Percentiles rank a stretch among this genome's conserved stretches.
Conservation (phyloP, 257 asterid genomes). For the Eucommia ulmoides region DNA sequence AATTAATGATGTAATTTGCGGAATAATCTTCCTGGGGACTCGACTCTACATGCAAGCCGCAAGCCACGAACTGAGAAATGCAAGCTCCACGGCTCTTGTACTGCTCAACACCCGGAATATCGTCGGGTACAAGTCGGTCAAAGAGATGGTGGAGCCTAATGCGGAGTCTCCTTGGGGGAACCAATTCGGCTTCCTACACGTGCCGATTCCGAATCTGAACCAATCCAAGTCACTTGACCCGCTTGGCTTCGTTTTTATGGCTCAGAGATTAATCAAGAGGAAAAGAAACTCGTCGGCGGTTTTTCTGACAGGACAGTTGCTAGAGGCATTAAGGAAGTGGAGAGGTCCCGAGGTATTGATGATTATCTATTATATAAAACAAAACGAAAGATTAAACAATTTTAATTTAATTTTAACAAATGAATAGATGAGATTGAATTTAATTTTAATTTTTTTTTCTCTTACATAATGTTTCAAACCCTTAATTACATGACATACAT, state of each 20-base stretch:
- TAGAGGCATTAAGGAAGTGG: slow-evolving; percentile 22
- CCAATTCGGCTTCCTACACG: slow-evolving; percentile 43
- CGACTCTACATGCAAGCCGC: slow-evolving; percentile 47
- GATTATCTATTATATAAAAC: too few relatives aligned
- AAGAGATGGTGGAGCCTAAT: slow-evolving; percentile 48
- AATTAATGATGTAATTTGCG: slow-evolving; percentile 55
- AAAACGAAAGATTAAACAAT: not conserved
- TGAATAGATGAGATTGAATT: not conserved
- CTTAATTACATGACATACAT: too few relatives aligned
- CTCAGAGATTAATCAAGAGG: slow-evolving; percentile 32
- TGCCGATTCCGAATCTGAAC: slow-evolving; percentile 30
- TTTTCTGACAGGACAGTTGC: slow-evolving; percentile 32
- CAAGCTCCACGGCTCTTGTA: slow-evolving; percentile 37
- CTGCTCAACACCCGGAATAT: slow-evolving; percentile 47
- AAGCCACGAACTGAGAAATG: slow-evolving; percentile 10
- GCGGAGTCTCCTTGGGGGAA: slow-evolving; percentile 62
- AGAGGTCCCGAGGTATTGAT: slow-evolving; percentile 50
- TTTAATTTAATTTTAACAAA: too few relatives aligned
- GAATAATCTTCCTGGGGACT: slow-evolving; percentile 36
- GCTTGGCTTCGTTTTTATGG: slow-evolving; percentile 27
- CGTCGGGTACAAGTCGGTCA: slow-evolving; percentile 50
- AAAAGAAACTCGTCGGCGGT: slow-evolving; percentile 43
- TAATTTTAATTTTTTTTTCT: too few relatives aligned
- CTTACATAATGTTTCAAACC: not conserved
- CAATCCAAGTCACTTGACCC: slow-evolving; percentile 18